Percentiles rank a stretch among this genome's conserved stretches.
Evolutionary conservation across 2,329 filamentous ascomycete genomes (phyloP).

Genomic region (Trichophyton benhamiae): DNA sequence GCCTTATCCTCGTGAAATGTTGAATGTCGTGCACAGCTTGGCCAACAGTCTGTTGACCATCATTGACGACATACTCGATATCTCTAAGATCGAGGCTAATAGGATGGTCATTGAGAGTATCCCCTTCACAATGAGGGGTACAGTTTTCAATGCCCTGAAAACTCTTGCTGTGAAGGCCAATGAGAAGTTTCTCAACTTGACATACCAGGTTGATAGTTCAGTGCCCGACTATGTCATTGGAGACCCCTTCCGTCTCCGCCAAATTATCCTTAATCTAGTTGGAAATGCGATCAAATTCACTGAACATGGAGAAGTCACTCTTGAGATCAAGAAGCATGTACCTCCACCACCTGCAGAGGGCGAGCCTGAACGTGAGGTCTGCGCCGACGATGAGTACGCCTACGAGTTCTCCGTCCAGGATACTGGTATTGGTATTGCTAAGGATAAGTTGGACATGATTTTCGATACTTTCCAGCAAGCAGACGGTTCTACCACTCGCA

Average conservation of each 20-base stretch:
- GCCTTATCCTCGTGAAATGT: conserved; percentile 91
- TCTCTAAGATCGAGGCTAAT: conserved; percentile 76
- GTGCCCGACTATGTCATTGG: conserved; percentile 93
- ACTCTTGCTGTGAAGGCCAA: conserved; percentile 95
- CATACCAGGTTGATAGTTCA: conserved; percentile 83
- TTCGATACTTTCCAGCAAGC: conserved; percentile 99
- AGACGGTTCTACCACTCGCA: conserved; percentile 88
- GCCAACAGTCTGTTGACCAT: conserved; percentile 94
- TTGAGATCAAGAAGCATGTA: conserved; percentile 50
- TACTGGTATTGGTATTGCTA: conserved; percentile 90
- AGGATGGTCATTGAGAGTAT: conserved; percentile 98
- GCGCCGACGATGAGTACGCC: conserved; percentile 64
- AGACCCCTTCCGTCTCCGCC: conserved; percentile 87
- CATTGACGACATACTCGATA: conserved; percentile 68
- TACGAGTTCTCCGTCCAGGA: conserved; percentile 94
- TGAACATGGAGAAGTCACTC: conserved; percentile 87
- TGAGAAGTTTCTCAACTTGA: conserved; percentile 84
- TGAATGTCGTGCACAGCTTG: conserved; percentile 94
- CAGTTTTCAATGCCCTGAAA: conserved; percentile 94
- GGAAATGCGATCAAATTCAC: conserved; percentile 99
- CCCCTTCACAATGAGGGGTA: conserved; percentile 83
- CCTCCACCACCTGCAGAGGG: conserved; percentile 25
- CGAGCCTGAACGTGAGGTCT: conserved; percentile 53
- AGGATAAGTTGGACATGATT: conserved; percentile 90
- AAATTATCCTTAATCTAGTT: conserved; percentile 93